Percentiles rank a stretch among this genome's conserved stretches.
Conservation (phyloP, 129 eudicot genomes). For the Oenanthe sinensis region DNA sequence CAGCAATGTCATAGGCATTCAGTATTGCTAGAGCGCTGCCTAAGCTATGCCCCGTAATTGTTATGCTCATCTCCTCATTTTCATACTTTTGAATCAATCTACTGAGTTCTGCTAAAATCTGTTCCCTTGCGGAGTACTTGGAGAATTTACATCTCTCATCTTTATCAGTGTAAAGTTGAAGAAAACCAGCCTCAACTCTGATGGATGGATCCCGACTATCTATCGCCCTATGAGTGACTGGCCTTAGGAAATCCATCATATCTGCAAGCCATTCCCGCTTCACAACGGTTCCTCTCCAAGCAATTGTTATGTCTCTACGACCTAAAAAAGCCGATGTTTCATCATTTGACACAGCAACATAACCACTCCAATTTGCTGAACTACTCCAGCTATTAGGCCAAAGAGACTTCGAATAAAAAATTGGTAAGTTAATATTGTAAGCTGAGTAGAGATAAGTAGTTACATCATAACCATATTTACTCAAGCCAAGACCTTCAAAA, state of each 20-base stretch:
- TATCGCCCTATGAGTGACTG: slow-evolving; percentile 28
- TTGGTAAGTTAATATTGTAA: slow-evolving; percentile 38
- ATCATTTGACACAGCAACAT: slow-evolving; percentile 48
- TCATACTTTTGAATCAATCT: slow-evolving; percentile 25
- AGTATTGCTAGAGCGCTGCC: slow-evolving; percentile 47
- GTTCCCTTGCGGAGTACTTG: slow-evolving; percentile 25
- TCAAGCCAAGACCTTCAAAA: slow-evolving; percentile 28
- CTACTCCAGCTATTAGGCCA: slow-evolving; percentile 36
- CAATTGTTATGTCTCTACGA: slow-evolving; percentile 41
- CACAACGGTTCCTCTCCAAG: slow-evolving; percentile 49
- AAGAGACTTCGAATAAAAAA: slow-evolving; percentile 29
- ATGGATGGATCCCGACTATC: slow-evolving; percentile 31
- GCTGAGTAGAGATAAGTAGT: slow-evolving; percentile 42
- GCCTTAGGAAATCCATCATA: slow-evolving; percentile 27
- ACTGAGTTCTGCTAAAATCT: slow-evolving; percentile 30
- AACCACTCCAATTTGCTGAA: slow-evolving; percentile 57
- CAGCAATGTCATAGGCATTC: slow-evolving; percentile 47
- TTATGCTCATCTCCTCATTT: slow-evolving; percentile 37
- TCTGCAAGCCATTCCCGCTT: slow-evolving; percentile 42
- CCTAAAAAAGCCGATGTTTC: slow-evolving; percentile 39
- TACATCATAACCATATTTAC: slow-evolving; percentile 35
- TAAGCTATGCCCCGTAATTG: slow-evolving; percentile 53
- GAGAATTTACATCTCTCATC: slow-evolving; percentile 31
- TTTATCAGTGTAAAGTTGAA: slow-evolving; percentile 39
- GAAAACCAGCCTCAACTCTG: slow-evolving; percentile 55